Base-by-base conservation (phyloP, 1,139 yeast species). In the Candida frijolesensis region DNA sequence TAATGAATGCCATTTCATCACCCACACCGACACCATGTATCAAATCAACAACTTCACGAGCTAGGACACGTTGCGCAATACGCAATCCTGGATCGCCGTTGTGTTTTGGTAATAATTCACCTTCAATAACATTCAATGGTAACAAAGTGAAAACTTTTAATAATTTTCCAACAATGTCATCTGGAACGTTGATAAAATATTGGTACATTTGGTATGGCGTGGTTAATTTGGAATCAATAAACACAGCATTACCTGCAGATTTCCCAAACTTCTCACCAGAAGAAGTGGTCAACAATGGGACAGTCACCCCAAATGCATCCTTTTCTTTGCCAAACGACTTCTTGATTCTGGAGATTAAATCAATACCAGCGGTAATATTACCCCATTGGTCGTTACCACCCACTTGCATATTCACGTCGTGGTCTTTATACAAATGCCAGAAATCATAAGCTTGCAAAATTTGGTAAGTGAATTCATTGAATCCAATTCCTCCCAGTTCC, bases 321-420 rank as follows among this genome's bases (percentile, higher is more conserved):
- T 44, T 49, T 38, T 52, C 53, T 9, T 52, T 51, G 4, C 42
- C 46, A 12, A 25, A 33, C 14, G 62, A 52, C 42, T 67, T 68
- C 45, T 69, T 74, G 49, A 89, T 67, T 56, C 97, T 74, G 1
- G 87, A 77, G 42, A 94, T 90, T 52, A 95, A 74, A 62, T 94
- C 99, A 46, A 89, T 82, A 0, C 99, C 99, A 0, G 98, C 98
- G 5, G 96, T 90, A 55, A 95, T 95, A 61, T 94, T 94, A 1
- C 99, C 99, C 94, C 97, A 94, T 68, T 94, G 99, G 65, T 94
- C 99, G 63, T 88, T 91, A 8, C 99, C 99, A 14, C 99, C 99
- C 25, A 95, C 83, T 69, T 94, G 97, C 34, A 91, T 68, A 46
- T 79, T 75, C 42, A 94, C 95, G 2, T 74, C 70, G 38, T 82